Conservation (phyloP, 495 filamentous ascomycete genomes). For the Hypoxylon rickii region DNA sequence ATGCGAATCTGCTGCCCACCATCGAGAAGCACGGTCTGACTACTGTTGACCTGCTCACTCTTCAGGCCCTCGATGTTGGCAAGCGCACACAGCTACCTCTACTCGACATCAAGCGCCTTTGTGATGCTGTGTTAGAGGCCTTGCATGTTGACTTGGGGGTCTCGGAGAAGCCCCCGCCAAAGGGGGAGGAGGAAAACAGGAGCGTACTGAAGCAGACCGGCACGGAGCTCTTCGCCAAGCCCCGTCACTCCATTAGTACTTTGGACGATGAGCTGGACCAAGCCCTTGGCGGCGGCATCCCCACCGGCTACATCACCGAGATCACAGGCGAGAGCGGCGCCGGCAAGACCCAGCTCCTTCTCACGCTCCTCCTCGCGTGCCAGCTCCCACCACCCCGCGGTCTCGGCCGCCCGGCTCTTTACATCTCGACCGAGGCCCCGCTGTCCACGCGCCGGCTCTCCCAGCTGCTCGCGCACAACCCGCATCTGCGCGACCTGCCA, state of each 20-base stretch:
- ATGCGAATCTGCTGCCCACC: conserved; percentile 74
- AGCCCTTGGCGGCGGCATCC: conserved; percentile 83
- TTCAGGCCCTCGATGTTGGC: conserved; percentile 81
- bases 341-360: conserved; percentile 94
- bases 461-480: conserved; percentile 74
- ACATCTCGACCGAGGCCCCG: conserved; percentile 93
- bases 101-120: conserved; percentile 74
- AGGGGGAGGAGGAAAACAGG: not conserved
- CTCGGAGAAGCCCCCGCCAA: conserved; percentile 25
- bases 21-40: conserved; percentile 77
- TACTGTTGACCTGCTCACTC: conserved; percentile 82
- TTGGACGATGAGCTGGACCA: conserved; percentile 74
- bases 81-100: conserved; percentile 83
- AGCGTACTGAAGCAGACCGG: conserved; percentile 40
- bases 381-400: conserved; percentile 79
- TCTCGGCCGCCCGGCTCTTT: conserved; percentile 70
- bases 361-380: conserved; percentile 76
- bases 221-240: conserved; percentile 44
- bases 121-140: conserved; percentile 63
- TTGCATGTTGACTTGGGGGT: conserved; percentile 69
- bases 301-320: conserved; percentile 81
- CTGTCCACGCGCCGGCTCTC: conserved; percentile 78
- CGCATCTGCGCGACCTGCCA: conserved; percentile 57
- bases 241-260: conserved; percentile 74
- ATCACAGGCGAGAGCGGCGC: conserved; percentile 92